Conservation (phyloP, 2,329 filamentous ascomycete species). For the Microsporum ferrugineum region DNA sequence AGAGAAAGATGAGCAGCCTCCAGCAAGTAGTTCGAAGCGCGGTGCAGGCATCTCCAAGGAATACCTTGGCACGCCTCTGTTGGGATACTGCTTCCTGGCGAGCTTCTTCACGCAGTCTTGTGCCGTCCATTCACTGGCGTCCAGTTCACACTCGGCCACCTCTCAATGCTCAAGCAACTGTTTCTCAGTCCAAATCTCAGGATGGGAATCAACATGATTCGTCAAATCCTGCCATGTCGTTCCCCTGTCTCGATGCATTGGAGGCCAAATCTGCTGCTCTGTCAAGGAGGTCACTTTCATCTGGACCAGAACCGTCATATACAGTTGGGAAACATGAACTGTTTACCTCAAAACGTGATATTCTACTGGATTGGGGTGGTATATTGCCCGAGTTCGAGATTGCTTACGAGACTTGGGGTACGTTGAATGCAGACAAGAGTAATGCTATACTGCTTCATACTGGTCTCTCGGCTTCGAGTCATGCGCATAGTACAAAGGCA, state of each 20-base stretch:
- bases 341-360: slow-evolving; percentile 61
- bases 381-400: slow-evolving; percentile 79
- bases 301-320: slow-evolving; percentile 86
- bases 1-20: neutral
- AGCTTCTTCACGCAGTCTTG: neutral
- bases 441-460: slow-evolving; percentile 92
- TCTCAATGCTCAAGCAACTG: neutral
- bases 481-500: slow-evolving; percentile 78
- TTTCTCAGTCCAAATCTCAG: neutral
- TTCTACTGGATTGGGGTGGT: slow-evolving; percentile 90
- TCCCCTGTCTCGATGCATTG: slow-evolving; percentile 78
- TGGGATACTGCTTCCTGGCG: neutral
- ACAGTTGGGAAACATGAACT: slow-evolving; percentile 73
- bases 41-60: neutral
- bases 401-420: slow-evolving; percentile 88
- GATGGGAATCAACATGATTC: slow-evolving; percentile 18
- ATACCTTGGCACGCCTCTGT: neutral
- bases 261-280: slow-evolving; percentile 68
- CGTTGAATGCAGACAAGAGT: slow-evolving; percentile 63
- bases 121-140: neutral
- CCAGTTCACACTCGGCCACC: neutral
- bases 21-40: neutral
- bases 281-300: slow-evolving; percentile 52
- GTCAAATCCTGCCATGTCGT: slow-evolving; percentile 76
- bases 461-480: slow-evolving; percentile 89